Conservation (phyloP, 2,329 filamentous ascomycete species). For the Arthrobotrys sphaeroides region DNA sequence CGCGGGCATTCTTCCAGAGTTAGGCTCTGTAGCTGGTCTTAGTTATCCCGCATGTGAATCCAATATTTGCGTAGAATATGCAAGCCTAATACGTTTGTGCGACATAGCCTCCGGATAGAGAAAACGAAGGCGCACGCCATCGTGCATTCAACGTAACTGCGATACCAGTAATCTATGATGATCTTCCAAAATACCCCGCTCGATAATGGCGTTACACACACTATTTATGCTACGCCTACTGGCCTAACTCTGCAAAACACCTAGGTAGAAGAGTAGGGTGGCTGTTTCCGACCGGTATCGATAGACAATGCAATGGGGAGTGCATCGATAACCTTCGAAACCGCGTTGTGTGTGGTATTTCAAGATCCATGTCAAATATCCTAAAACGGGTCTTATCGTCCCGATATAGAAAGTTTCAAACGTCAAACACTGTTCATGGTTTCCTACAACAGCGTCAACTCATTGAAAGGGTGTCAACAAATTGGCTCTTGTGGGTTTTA, state of each 20-base stretch:
- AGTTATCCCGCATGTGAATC: not conserved
- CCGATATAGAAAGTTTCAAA: conserved; percentile 31
- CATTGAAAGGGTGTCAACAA: not conserved
- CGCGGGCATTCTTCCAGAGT: not conserved
- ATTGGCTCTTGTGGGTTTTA: conserved; percentile 23
- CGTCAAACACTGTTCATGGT: conserved; percentile 20
- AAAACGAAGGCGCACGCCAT: conserved; percentile 7
- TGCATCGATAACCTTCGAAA: not conserved
- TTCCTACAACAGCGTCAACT: conserved; percentile 36
- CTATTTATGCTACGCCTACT: no score
- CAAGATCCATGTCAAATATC: conserved; percentile 5
- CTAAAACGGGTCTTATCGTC: conserved; percentile 10
- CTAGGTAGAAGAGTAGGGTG: no score
- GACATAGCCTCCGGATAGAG: not conserved
- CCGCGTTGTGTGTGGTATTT: conserved; percentile 36
- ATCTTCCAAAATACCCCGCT: no score
- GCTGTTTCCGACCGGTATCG: no score
- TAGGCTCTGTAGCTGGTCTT: not conserved
- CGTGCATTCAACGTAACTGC: not conserved
- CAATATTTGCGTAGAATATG: not conserved
- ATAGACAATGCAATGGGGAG: no score
- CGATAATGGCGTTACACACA: no score
- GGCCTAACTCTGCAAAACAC: no score
- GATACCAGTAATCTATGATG: no score
- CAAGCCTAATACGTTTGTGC: conserved; percentile 6